These are phyloP conservation scores for Acanthochlamys bracteata DNA, from an alignment of 106 monocot genomes.

Conservation along the genomic window DNA sequence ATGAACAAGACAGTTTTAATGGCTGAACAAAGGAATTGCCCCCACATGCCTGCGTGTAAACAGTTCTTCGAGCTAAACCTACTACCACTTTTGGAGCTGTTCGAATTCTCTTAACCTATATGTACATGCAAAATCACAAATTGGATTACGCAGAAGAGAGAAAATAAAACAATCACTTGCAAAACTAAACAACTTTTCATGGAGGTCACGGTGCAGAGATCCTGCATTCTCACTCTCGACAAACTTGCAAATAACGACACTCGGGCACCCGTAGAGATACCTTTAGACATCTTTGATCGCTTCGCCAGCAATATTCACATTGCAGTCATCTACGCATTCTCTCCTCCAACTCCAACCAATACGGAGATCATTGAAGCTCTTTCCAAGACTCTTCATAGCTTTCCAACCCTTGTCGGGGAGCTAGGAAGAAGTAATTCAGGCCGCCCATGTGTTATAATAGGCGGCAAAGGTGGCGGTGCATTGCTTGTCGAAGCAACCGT, in stretches of 20 bases:
- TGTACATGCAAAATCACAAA: too few relatives aligned
- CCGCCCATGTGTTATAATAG: slow-evolving; percentile 5
- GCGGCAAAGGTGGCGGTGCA: slow-evolving; percentile 21
- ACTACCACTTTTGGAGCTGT: too few relatives aligned
- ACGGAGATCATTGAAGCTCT: slow-evolving; percentile 8
- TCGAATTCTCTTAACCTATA: too few relatives aligned
- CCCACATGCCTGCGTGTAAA: too few relatives aligned
- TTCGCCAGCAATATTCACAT: slow-evolving; percentile 27
- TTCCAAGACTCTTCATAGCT: slow-evolving; percentile 5
- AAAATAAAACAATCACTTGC: too few relatives aligned
- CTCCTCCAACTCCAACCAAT: slow-evolving; percentile 13
- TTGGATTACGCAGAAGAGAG: too few relatives aligned
- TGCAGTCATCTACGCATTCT: slow-evolving; percentile 10
- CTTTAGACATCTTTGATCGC: slow-evolving; percentile 40
- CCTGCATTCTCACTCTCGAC: neutral
- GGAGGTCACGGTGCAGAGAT: neutral
- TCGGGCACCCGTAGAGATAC: neutral
- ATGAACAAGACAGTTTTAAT: too few relatives aligned
- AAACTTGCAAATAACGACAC: neutral
- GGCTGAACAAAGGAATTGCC: too few relatives aligned
- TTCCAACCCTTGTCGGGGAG: slow-evolving; percentile 5
- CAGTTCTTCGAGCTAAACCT: too few relatives aligned
- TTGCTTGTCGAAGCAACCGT: slow-evolving; percentile 32
- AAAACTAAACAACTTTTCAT: neutral
- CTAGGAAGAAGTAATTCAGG: neutral